These are phyloP conservation scores for Tolypocladium pustulatum DNA, from an alignment of 2,329 filamentous ascomycete species.

Conservation along the genomic window DNA sequence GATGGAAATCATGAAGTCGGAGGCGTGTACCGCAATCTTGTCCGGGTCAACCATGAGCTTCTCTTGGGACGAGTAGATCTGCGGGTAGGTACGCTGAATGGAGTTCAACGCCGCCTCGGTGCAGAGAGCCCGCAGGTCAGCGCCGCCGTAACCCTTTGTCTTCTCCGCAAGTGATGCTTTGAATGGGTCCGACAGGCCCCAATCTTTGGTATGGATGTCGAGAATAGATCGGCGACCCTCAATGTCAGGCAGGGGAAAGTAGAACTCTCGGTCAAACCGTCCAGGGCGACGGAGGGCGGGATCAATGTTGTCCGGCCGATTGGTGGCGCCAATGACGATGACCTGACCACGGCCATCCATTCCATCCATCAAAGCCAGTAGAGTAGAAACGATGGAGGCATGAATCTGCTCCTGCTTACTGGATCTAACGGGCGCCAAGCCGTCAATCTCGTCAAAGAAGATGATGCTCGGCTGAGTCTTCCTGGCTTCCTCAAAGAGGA, in stretches of 20 bases:
- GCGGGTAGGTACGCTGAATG: slow-evolving; percentile 89
- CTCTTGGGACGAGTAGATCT: slow-evolving; percentile 85
- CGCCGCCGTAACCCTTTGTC: slow-evolving; percentile 94
- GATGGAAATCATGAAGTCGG: slow-evolving; percentile 94
- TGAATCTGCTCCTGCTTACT: slow-evolving; percentile 99
- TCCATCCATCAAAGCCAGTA: slow-evolving; percentile 92
- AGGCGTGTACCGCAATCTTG: slow-evolving; percentile 77
- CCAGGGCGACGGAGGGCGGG: slow-evolving; percentile 89
- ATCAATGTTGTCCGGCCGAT: slow-evolving; percentile 91
- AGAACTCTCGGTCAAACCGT: slow-evolving; percentile 94
- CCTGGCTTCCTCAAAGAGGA: slow-evolving; percentile 90
- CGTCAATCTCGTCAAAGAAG: slow-evolving; percentile 98
- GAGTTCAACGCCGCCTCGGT: slow-evolving; percentile 94
- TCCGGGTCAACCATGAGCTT: slow-evolving; percentile 82
- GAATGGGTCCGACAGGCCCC: slow-evolving; percentile 72
- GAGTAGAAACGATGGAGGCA: slow-evolving; percentile 88
- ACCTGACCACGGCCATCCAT: slow-evolving; percentile 98
- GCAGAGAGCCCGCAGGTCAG: slow-evolving; percentile 84
- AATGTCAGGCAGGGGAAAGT: slow-evolving; percentile 83
- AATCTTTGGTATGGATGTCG: slow-evolving; percentile 90
- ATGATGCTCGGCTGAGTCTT: slow-evolving; percentile 98
- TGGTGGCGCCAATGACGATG: slow-evolving; percentile 97
- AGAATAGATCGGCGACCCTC: slow-evolving; percentile 77
- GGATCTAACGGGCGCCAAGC: slow-evolving; percentile 86
- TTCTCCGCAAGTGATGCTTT: slow-evolving; percentile 75